Base-by-base conservation (phyloP, 2,329 filamentous ascomycete species). In the Magnaporthiopsis poae region DNA sequence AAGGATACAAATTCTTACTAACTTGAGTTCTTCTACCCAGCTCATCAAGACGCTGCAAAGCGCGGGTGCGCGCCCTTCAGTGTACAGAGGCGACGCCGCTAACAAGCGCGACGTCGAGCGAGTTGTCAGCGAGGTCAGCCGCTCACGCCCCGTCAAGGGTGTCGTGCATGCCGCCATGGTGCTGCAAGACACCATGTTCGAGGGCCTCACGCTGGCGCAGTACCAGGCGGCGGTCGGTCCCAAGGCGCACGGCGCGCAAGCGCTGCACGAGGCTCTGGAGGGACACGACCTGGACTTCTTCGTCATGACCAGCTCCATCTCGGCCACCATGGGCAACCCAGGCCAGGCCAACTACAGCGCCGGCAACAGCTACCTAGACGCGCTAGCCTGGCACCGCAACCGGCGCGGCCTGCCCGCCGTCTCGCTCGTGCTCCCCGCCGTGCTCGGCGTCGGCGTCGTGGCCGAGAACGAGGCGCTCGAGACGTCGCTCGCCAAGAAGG, bases 321-420 rank as follows among this genome's bases (percentile, higher is more conserved):
- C 75, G 0, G 74, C 75, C 35, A 69, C 77, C 9, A 65, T 77
- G 2, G 78, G 77, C 7, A 73, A 73, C 60, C 72, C 73, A n/a
- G 74, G 73, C 1, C 79, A 81, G 65, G 71, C 75, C 35, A 80
- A 78, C 66, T 81, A 82, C 66, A 72, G 75, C 1, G 77, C 79
- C 0, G 79, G 72, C 12, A 81, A 80, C 67, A 69, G 74, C 4
- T 81, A 78, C 72, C 71, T 79, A 29, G 77, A 80, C 64, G 73
- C 75, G 2, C 76, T 81, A 52, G 76, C 75, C 4, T 68, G 68
- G 12, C 79, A 77, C 67, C 75, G 79, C 3, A 70, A 70, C 2
- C 59, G 36, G 1, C 72, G 70, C 0, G 76, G 78, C 2, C 72
- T 78, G 0, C 68, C 72, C 0, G 80, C 77, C 13, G 69, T 73